Conservation (phyloP, 192 early-diverging fungal genomes). For the Pecoramyces ruminantium region DNA sequence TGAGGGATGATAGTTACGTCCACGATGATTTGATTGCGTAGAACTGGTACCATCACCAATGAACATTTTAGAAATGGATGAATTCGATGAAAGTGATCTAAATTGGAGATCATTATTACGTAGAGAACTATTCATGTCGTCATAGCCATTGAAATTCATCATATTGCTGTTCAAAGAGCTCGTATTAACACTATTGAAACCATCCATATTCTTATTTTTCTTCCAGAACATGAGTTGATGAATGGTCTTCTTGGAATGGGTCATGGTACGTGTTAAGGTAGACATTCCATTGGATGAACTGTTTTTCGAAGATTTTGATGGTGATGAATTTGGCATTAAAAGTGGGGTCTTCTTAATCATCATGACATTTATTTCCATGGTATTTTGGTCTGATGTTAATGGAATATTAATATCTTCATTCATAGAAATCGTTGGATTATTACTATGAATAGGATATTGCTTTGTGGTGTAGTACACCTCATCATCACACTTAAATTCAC, state of each 20-base stretch:
- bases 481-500: background rate
- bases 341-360: background rate
- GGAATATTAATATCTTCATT: background rate
- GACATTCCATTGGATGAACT: background rate
- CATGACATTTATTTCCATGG: background rate
- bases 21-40: too few relatives aligned
- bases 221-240: background rate
- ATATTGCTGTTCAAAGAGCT: background rate
- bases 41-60: too few relatives aligned
- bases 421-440: background rate
- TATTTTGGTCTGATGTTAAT: background rate
- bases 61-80: background rate
- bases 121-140: too few relatives aligned
- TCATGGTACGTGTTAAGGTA: background rate
- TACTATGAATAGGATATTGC: background rate
- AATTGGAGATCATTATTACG: background rate
- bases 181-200: background rate
- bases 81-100: background rate
- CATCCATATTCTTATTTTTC: background rate
- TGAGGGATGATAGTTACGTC: background rate
- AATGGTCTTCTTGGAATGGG: background rate
- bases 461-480: background rate
- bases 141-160: background rate
- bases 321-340: background rate
- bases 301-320: background rate